Conservation (phyloP, 2,329 filamentous ascomycete species). For the Aspergillus quadrilineatus region DNA sequence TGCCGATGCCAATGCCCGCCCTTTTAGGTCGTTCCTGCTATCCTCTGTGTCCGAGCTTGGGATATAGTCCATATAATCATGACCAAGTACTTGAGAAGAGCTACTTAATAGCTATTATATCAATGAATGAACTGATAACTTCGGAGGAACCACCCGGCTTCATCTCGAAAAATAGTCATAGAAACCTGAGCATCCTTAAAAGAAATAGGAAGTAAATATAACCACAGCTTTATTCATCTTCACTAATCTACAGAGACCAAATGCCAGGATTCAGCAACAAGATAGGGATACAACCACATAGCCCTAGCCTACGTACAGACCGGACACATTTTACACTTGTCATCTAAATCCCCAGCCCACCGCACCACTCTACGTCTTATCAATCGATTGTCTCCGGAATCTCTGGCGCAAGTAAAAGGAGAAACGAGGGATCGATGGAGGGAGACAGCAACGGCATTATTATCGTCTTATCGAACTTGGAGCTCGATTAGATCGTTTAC, state of each 20-base stretch:
- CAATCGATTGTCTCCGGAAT: not conserved
- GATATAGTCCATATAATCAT: too few species aligned
- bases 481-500: constrained; percentile 32
- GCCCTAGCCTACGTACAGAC: constrained; percentile 3
- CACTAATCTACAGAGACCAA: constrained; percentile 26
- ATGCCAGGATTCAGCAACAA: constrained; percentile 17
- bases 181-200: not conserved
- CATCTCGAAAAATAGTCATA: too few species aligned
- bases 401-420: not conserved
- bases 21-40: too few species aligned
- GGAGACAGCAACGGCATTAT: constrained; percentile 16
- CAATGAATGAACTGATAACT: too few species aligned
- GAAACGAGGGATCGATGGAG: not conserved
- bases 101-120: too few species aligned
- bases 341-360: constrained; percentile 4
- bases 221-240: constrained; percentile 19
- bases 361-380: not conserved
- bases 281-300: constrained; percentile 14
- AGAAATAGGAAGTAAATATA: not conserved
- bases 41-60: too few species aligned
- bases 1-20: too few species aligned
- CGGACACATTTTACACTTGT: constrained; percentile 9
- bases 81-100: too few species aligned
- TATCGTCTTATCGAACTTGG: constrained; percentile 18
- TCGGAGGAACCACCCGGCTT: too few species aligned